These are phyloP conservation scores for Eucalyptus regnans DNA, from an alignment of 345 rosid genomes.

Conservation along the genomic window DNA sequence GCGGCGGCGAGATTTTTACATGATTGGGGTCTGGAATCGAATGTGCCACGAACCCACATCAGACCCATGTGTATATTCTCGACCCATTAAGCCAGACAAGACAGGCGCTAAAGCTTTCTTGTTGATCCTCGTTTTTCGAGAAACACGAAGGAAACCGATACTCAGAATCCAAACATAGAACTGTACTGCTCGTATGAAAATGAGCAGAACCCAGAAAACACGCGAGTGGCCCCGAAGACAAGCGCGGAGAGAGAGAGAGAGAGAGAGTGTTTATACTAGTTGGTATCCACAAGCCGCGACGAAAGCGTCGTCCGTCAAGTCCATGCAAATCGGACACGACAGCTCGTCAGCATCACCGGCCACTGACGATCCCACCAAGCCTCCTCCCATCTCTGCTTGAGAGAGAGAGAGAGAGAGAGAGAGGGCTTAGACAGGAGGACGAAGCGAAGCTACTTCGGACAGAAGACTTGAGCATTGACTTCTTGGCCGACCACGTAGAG, in stretches of 20 bases:
- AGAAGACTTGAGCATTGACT: not conserved
- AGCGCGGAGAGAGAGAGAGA: slow-evolving; percentile 5
- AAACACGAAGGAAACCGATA: not conserved
- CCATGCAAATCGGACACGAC: slow-evolving; percentile 55
- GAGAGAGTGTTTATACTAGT: not conserved
- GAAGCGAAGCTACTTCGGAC: not conserved
- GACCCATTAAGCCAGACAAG: not conserved
- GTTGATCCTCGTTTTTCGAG: not conserved
- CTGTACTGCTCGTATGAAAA: slow-evolving; percentile 11
- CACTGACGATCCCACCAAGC: slow-evolving; percentile 3
- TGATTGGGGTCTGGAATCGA: not conserved
- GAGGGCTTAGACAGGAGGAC: not conserved
- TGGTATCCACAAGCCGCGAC: slow-evolving; percentile 38
- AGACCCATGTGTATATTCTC: not conserved
- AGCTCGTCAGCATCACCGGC: slow-evolving; percentile 15
- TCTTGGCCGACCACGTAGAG: not conserved
- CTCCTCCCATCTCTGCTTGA: slow-evolving; percentile 3
- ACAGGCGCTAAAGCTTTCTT: not conserved
- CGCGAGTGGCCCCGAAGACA: slow-evolving; percentile 33
- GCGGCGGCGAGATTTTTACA: not conserved
- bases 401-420: not conserved
- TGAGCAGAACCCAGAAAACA: not conserved
- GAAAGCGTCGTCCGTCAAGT: slow-evolving; percentile 39
- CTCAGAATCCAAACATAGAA: not conserved
- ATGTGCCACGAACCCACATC: not conserved